Base-by-base conservation (phyloP, 2,329 filamentous ascomycete genomes). In the Penicillium sp. region DNA sequence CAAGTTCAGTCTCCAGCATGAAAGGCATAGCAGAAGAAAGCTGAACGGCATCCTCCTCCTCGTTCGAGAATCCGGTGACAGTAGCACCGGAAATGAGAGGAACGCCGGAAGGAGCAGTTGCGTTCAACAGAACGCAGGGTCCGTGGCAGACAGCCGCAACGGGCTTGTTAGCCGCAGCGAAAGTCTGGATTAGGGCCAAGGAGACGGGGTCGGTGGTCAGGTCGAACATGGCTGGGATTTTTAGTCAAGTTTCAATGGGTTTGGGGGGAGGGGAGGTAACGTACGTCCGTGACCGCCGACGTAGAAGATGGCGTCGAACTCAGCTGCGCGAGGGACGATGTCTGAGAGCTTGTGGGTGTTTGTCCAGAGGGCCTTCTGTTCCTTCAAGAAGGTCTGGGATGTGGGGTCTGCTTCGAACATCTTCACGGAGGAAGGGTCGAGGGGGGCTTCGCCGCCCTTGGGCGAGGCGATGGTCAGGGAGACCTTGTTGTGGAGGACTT, bases 251-350 rank as follows among this genome's bases (percentile, higher is more conserved):
- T 38, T n/a, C n/a, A n/a, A n/a, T n/a, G n/a, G n/a, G n/a, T n/a
- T n/a, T n/a, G n/a, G n/a, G n/a, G n/a, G n/a, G 8, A 27, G 13
- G 48, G 39, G 32, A 27, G 24, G 24, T 1, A 27, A 70, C 79
- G 58, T 70, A 81, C 79, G 81, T 41, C 81, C 82, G 59, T 85
- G 81, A 31, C 83, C 82, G 48, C 83, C 83, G 41, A 84, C 81
- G 60, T 79, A 85, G 67, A 83, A 84, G 48, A 85, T 75, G 32
- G 85, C 87, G 60, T 83, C 88, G 64, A 84, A 90, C 57, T 88
- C 84, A 53, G 69, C 71, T 0, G 82, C 79, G 54, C 79, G 80
- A 32, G 83, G 82, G 14, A 82, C 65, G 60, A 87, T 81, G 21
- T 81, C 73, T 24, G 78, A 76, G 18, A 90, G 75, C 54, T 81